Base-by-base conservation (phyloP, 768 basidiomycete genomes). In the Kwoniella shandongensis region DNA sequence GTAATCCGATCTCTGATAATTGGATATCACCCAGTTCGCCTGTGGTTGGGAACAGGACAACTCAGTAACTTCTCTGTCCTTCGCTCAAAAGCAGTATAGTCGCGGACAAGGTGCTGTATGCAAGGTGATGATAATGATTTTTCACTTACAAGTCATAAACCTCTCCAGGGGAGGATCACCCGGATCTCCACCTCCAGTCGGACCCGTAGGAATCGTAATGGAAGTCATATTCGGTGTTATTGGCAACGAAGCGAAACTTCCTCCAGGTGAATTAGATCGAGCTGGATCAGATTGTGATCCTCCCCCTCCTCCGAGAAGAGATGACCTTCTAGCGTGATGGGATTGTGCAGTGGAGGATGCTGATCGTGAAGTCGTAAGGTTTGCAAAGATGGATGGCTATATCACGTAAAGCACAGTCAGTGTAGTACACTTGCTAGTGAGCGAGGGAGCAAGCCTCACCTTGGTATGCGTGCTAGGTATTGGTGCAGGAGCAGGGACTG, bases 1-100 rank as follows among this genome's bases (percentile, higher is more conserved):
- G 79, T 62, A 87, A 84, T 0, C 81, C 84, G 1, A 97, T 84
- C 64, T 99, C 94, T 0, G 86, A 84, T 23, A 97, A 77, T 51
- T 81, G 82, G 51, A 98, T 75, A 60, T 98, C 94, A 51, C 86
- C 88, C 44, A 84, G 82, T 0, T 82, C 79, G 61, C 86, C 46
- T 87, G 83, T 53, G 72, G 8, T 22, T 18, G 20, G 17, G n/a
- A 2, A 12, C 4, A 18, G 30, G 3, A 27, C 18, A 42, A 13
- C 8, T 44, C 41, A 44, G 41, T 44, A 4, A 0, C 82, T 79
- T 1, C 88, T 74, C 13, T 79, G 79, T 25, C 23, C 38, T 35
- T 82, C 57, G 8, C 41, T 38, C 10, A 35, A 23, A 12, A 18
- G n/a, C n/a, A 35, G 17, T 1, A 2, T 40, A n/a, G n/a, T 30